Evolutionary conservation across 441 rosid species (phyloP).

Genomic region (Mallotus japonicus): DNA sequence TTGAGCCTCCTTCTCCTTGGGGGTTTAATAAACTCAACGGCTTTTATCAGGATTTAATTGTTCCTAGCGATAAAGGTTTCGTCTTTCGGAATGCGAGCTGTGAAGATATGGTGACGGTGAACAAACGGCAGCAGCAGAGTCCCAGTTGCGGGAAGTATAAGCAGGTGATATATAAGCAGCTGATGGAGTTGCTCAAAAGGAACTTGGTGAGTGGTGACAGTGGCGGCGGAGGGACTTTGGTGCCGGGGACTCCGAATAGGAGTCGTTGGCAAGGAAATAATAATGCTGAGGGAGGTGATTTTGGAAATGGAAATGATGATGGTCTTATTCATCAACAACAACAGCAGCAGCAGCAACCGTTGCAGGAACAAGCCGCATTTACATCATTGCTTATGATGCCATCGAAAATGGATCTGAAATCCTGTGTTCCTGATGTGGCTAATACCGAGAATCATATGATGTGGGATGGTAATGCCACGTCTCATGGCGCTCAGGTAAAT

Average conservation of each 20-base stretch:
- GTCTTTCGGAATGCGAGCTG: constrained; percentile 4
- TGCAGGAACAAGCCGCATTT: constrained; percentile 31
- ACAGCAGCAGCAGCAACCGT: too few species aligned
- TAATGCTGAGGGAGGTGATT: constrained; percentile 28
- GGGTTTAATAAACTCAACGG: constrained; percentile 23
- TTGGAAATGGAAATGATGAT: constrained; percentile 23
- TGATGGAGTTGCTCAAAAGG: constrained; percentile 50
- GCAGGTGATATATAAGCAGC: constrained; percentile 56
- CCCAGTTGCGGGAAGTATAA: constrained; percentile 54
- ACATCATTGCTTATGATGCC: constrained; percentile 33
- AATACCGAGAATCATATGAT: constrained; percentile 19
- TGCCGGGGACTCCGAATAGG: constrained; percentile 34
- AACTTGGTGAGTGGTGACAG: constrained; percentile 27
- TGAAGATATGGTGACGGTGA: constrained; percentile 24
- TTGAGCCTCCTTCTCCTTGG: constrained; percentile 30
- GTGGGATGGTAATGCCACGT: constrained; percentile 35
- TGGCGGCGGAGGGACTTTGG: constrained; percentile 40
- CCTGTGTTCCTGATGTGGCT: constrained; percentile 13
- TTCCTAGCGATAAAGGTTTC: constrained; percentile 36
- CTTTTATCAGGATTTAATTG: constrained; percentile 47
- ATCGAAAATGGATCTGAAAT: constrained; percentile 28
- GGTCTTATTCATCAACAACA: constrained; percentile 17
- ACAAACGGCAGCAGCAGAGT: constrained; percentile 34
- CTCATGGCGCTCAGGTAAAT: constrained; percentile 52
- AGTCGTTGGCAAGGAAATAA: constrained; percentile 24